Evolutionary conservation across 345 rosid genomes (phyloP).

Genomic region (Ceriops zippeliana): DNA sequence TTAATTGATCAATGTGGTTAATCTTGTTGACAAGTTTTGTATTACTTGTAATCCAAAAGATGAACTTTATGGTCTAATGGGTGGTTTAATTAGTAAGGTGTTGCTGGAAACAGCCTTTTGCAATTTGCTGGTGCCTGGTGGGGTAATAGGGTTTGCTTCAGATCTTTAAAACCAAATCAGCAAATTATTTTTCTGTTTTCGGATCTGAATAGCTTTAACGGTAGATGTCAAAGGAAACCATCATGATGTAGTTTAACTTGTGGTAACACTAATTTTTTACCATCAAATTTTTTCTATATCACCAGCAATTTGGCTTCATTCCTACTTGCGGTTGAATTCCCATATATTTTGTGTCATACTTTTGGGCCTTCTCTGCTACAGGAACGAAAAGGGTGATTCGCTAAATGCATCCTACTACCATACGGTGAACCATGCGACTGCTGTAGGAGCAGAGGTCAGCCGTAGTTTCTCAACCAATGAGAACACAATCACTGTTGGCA

Average conservation of each 20-base stretch:
- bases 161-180: neutral
- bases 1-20: no score
- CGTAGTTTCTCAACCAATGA: constrained; percentile 71
- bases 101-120: neutral
- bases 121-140: neutral
- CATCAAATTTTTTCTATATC: no score
- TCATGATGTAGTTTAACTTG: neutral
- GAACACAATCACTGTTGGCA: constrained; percentile 70
- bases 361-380: constrained; percentile 14
- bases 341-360: no score
- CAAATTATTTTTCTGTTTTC: neutral
- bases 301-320: no score
- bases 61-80: neutral
- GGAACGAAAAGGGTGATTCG: constrained; percentile 77
- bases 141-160: neutral
- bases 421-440: constrained; percentile 50
- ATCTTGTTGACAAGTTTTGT: neutral
- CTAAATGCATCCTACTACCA: constrained; percentile 77
- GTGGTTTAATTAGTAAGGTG: neutral
- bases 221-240: neutral
- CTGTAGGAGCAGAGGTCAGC: constrained; percentile 80
- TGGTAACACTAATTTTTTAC: neutral
- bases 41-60: neutral
- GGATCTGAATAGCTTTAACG: neutral
- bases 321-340: no score